Base-by-base conservation (phyloP, 2,329 filamentous ascomycete species). In the Paraconiothyrium brasiliense region DNA sequence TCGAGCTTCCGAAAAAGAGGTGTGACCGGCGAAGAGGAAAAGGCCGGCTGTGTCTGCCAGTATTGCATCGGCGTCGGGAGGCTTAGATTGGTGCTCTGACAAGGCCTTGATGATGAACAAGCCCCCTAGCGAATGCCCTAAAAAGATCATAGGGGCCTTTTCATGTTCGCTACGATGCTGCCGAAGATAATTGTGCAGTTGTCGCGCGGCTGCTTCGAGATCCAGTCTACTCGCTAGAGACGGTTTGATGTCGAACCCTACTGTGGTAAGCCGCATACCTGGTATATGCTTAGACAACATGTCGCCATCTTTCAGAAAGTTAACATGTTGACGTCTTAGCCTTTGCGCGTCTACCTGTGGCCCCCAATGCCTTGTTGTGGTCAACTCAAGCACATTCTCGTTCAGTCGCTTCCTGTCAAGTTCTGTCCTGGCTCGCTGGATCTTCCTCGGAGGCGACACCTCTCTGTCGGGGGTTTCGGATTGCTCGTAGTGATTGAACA, bases 201-300 rank as follows among this genome's bases (percentile, higher is more conserved):
- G 59, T 22, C 49, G 32, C 20, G 55, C 59, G 11, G 59, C 59
- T 11, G 55, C n/a, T 35, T 54, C 56, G 16, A 55, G 46, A 14
- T 58, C 22, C n/a, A 41, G 49, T 14, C 34, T 30, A 22, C 27
- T 34, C 16, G 41, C 44, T 34, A 54, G 20, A 16, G 30, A 30
- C 20, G 43, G 27, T 22, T 30, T 47, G 32, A 62, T 55, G 49
- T 62, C 59, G 27, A 51, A 62, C 10, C 59, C 59, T 2, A 62
- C 46, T 8, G 50, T 58, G 11, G 46, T 55, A 27, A 62, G 41
- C 20, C 56, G 46, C 44, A 57, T 55, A 6, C 30, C 55, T 9
- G 59, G 59, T 16, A 62, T 50, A 27, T 58, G 50, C n/a, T 50
- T 55, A 27, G 14, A 55, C 9, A 62, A 50, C 59, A 62, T 62